Evolutionary conservation across 192 early-diverging fungal genomes (phyloP), one percentile per base, ranked within the genome.

Genomic region (Jimgerdemannia lactiflua): DNA sequence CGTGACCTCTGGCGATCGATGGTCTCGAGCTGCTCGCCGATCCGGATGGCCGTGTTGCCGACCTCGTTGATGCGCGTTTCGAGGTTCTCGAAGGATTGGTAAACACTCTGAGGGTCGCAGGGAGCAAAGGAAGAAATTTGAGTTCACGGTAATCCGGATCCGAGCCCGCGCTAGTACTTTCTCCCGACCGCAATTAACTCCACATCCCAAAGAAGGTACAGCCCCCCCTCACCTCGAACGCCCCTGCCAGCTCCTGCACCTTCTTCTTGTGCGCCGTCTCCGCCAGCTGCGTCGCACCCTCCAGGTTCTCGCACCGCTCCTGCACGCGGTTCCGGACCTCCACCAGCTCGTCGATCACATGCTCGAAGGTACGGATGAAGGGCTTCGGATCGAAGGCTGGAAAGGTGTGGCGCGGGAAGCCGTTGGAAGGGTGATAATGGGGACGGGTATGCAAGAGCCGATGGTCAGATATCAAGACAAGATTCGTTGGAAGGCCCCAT

Each of bases 11-110:
- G 96, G 75, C 93, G 95, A 79, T 97, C 95, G 64, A 98, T 94
- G 0, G 92, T 96, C 78, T 99, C 98, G 59, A 99, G 87, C 84
- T 99, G 96, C 79, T 99, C 98, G 71, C 98, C 94, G 76, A 99
- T 97, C 69, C 95, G 88, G 64, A 98, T 93, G n/a, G 97, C 95
- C 29, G 97, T 98, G 75, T 94, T 96, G 79, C 97, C 94, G 8
- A 99, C 95, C 80, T 97, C 93, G 71, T 91, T 91, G 49, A 98
- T 92, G 69, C 96, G 89, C 40, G 86, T 86, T 81, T 99, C 96
- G 64, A 99, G 84, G 43, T 86, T 86, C 76, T 97, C 95, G 81
- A 97, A 95, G 49, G 94, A 92, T 64, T 84, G 85, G 83, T 95
- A 92, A 4, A 98, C 95, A 66, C 94, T 90, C 94, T 96, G 78